phyloP scores from a whole-genome alignment of 2,329 filamentous ascomycete species.

The Akanthomyces muscarius region DNA sequence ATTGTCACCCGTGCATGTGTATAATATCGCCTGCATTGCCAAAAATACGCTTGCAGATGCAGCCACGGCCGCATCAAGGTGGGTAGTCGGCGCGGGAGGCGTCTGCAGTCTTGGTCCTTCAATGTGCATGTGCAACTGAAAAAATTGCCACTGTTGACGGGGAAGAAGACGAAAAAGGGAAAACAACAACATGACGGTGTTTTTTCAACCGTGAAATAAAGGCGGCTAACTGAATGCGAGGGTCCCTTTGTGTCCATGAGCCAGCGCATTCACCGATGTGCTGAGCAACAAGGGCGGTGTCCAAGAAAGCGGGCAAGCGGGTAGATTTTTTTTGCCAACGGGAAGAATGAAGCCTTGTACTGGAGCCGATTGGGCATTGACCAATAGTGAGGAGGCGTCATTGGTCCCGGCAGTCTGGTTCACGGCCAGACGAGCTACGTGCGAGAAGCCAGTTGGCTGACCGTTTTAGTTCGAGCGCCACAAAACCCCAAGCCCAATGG shows the following conservation, averaged over 20 bases:
- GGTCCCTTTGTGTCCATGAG: neutral
- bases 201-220: neutral
- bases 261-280: neutral
- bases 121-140: neutral
- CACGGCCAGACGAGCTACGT: constrained; percentile 7
- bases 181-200: neutral
- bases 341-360: neutral
- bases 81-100: neutral
- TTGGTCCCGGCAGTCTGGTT: constrained; percentile 13
- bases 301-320: neutral
- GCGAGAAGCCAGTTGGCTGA: constrained; percentile 12
- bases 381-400: neutral
- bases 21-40: neutral
- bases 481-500: constrained; percentile 5
- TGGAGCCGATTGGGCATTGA: neutral
- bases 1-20: neutral
- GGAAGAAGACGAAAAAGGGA: neutral
- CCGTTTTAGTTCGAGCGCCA: neutral
- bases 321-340: neutral
- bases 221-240: neutral
- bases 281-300: constrained; percentile 4
- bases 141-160: neutral
- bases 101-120: neutral
- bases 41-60: constrained; percentile 5
- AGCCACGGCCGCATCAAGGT: constrained; percentile 4